Conservation (phyloP, 345 rosid genomes). For the Eutrema heterophyllum region DNA sequence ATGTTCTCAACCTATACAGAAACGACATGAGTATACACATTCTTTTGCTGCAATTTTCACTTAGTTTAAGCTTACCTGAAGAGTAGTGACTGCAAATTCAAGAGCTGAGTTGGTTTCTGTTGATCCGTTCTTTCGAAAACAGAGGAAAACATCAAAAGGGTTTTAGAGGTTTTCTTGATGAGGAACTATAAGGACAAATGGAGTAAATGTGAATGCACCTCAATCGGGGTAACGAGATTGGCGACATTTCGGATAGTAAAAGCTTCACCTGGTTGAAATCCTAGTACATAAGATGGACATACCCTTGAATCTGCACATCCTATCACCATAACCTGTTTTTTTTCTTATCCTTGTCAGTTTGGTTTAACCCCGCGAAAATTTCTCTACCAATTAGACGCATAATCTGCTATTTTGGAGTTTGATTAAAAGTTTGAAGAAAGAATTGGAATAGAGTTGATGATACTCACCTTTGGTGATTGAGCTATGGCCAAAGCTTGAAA, state of each 20-base stretch:
- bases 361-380: background rate
- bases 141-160: background rate
- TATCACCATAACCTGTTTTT: slow-evolving; percentile 76
- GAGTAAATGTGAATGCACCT: slow-evolving; percentile 38
- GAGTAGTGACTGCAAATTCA: slow-evolving; percentile 78
- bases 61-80: slow-evolving; percentile 45
- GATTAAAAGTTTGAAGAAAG: background rate
- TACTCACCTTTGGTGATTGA: slow-evolving; percentile 82
- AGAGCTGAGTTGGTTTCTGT: slow-evolving; percentile 95
- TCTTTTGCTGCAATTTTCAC: background rate
- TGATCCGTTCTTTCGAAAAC: slow-evolving; percentile 57
- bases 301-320: slow-evolving; percentile 97
- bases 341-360: slow-evolving; percentile 29
- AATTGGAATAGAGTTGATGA: background rate
- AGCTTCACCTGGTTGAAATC: slow-evolving; percentile 95
- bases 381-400: background rate
- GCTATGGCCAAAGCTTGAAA: slow-evolving; percentile 63
- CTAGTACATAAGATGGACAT: slow-evolving; percentile 79
- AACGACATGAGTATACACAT: background rate
- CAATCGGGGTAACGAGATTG: slow-evolving; percentile 70
- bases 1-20: slow-evolving; percentile 72
- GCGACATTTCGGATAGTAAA: slow-evolving; percentile 89
- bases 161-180: background rate
- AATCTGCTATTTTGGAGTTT: background rate
- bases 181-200: background rate